Percentiles rank a stretch among this genome's conserved stretches.
These are phyloP conservation scores for Tolypocladium capitatum DNA, from an alignment of 2,329 filamentous ascomycete species.

Conservation along the genomic window DNA sequence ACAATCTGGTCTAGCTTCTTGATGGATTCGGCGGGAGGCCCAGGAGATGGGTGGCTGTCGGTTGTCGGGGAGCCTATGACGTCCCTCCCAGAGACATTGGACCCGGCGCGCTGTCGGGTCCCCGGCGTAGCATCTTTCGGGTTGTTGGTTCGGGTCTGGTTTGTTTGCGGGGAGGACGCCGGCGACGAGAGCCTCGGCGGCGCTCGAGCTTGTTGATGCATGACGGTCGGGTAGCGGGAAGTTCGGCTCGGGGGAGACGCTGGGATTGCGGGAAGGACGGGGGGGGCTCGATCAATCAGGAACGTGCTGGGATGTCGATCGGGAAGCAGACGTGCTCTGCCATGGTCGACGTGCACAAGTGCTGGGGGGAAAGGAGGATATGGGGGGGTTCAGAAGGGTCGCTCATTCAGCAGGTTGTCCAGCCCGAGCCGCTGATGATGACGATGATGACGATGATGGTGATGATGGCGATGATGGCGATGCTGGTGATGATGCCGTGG, in stretches of 20 bases:
- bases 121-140: slow-evolving; percentile 46
- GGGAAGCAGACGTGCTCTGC: slow-evolving; percentile 1
- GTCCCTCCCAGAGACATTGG: slow-evolving; percentile 28
- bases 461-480: background rate
- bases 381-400: background rate
- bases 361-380: background rate
- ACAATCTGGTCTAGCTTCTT: slow-evolving; percentile 87
- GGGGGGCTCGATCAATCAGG: background rate
- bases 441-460: background rate
- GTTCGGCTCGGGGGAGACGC: background rate
- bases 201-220: slow-evolving; percentile 84
- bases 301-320: slow-evolving; percentile 1
- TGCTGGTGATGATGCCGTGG: background rate
- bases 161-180: slow-evolving; percentile 57
- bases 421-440: background rate
- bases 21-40: slow-evolving; percentile 51
- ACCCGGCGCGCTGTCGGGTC: slow-evolving; percentile 28
- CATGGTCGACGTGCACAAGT: slow-evolving; percentile 1
- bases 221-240: slow-evolving; percentile 20
- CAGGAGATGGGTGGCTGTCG: slow-evolving; percentile 26
- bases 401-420: background rate
- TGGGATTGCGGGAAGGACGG: background rate
- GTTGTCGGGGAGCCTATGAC: slow-evolving; percentile 33
- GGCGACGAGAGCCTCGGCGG: slow-evolving; percentile 61
- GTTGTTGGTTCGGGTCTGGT: slow-evolving; percentile 60